These are phyloP conservation scores for Dioszegia aurantiaca DNA, from an alignment of 768 basidiomycete genomes.

Conservation along the genomic window DNA sequence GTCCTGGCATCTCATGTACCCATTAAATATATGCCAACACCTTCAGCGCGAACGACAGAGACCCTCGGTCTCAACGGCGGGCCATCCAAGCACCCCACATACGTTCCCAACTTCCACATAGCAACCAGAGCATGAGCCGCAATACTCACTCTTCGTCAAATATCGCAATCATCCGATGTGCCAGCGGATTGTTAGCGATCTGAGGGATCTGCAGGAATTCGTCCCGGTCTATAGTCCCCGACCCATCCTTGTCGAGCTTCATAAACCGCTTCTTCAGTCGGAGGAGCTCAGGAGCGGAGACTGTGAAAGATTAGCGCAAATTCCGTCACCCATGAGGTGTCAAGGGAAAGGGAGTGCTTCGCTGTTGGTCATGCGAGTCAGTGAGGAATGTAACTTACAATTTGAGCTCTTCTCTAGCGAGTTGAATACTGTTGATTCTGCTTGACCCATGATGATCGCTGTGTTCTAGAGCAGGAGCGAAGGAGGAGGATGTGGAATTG, in stretches of 20 bases:
- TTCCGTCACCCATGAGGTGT: neutral
- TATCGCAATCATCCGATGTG: conserved; percentile 97
- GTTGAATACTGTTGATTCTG: conserved; percentile 85
- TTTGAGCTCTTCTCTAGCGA: conserved; percentile 97
- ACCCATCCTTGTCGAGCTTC: conserved; percentile 98
- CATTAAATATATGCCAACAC: no score
- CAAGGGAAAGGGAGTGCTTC: neutral
- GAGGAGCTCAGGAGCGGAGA: conserved; percentile 90
- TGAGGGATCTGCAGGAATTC: conserved; percentile 99
- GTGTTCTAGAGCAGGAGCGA: neutral
- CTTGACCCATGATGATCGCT: conserved; percentile 55
- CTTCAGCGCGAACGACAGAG: no score
- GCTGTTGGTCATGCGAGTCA: neutral
- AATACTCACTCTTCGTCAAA: conserved; percentile 93
- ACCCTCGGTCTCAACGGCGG: no score
- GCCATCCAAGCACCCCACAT: neutral
- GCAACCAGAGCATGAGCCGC: neutral
- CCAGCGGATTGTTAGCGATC: conserved; percentile 95
- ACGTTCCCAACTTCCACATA: neutral
- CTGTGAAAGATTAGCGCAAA: conserved; percentile 54
- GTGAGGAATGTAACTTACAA: conserved; percentile 64
- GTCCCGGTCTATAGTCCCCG: conserved; percentile 95
- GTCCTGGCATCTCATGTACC: no score
- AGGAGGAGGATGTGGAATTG: neutral
- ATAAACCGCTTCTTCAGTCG: conserved; percentile 98